These are phyloP conservation scores for Ascochyta lentis DNA, from an alignment of 2,329 filamentous ascomycete genomes.

Conservation along the genomic window DNA sequence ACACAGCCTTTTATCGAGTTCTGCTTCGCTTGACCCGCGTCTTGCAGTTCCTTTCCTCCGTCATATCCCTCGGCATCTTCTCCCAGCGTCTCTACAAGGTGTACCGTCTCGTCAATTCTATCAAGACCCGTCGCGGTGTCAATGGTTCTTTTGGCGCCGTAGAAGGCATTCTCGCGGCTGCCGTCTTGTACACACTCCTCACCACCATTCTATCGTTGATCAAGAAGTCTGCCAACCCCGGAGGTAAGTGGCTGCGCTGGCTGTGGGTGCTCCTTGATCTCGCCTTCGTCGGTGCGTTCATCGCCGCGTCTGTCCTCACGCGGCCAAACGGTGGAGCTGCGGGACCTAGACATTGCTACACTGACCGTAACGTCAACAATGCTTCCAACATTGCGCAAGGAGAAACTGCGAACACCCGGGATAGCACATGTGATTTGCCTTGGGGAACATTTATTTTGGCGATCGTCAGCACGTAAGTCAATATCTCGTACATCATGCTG, in stretches of 20 bases:
- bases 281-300: slow-evolving; percentile 50
- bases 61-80: slow-evolving; percentile 54
- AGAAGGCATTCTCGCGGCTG: slow-evolving; percentile 55
- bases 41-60: slow-evolving; percentile 54
- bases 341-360: slow-evolving; percentile 46
- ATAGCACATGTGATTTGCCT: slow-evolving; percentile 49
- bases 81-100: slow-evolving; percentile 52
- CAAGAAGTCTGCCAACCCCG: slow-evolving; percentile 41
- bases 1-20: slow-evolving; percentile 30
- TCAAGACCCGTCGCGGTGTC: slow-evolving; percentile 38
- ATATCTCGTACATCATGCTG: neutral
- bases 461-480: slow-evolving; percentile 55
- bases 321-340: slow-evolving; percentile 44
- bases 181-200: slow-evolving; percentile 53
- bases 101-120: slow-evolving; percentile 46
- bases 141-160: slow-evolving; percentile 49
- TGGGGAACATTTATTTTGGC: slow-evolving; percentile 55
- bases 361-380: slow-evolving; percentile 10
- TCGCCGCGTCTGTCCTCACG: slow-evolving; percentile 53
- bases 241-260: slow-evolving; percentile 47
- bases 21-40: slow-evolving; percentile 50
- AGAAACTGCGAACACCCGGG: slow-evolving; percentile 19
- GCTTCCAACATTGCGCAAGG: slow-evolving; percentile 19
- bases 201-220: slow-evolving; percentile 45
- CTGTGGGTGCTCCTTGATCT: slow-evolving; percentile 51